Evolutionary conservation across 2,329 filamentous ascomycete genomes (phyloP), one percentile per base, ranked within the genome.

Genomic region (Arthrobotrys entomopaga): DNA sequence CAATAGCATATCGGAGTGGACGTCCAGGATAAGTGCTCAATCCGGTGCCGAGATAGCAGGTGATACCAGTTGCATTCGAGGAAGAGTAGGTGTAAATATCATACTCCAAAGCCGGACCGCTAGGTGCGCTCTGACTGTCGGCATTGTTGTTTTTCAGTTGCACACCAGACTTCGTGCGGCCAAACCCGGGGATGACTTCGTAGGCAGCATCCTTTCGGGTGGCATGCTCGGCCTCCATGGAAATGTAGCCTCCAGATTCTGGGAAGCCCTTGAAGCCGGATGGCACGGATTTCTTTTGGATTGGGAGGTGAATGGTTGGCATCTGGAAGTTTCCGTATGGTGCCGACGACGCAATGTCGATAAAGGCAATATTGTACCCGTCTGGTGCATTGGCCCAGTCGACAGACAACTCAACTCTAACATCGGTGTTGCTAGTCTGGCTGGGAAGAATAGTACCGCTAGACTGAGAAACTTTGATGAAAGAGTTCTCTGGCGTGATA

Each of bases 71-170:
- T 15, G 81, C 82, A 3, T 83, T 79, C 19, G 80, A 79, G 66
- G 84, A 83, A 49, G 84, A 86, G 81, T 88, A 90, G 11, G 88
- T 82, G 80, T 88, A 90, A 69, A 90, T 78, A 60, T 86, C 83
- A 79, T 89, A 91, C 76, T 87, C 85, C 7, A 90, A 83, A 3
- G 84, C 84, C 0, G 88, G 87, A 13, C 77, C 77, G 0, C 83
- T 85, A 10, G 83, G 82, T 0, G 85, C 79, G 1, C 82, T 81
- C 38, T 87, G 83, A 15, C 86, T 85, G 46, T 84, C 82, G 0
- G 85, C 82, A 19, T 83, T 82, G 34, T 84, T 83, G 0, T 87
- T 87, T 77, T 83, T 83, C 3, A 90, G 81, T 0, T 86, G 86
- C 2, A 90, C 84, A 16, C 87, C 87, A 0, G 85, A 85, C 0